Evolutionary conservation across 2,329 filamentous ascomycete genomes (phyloP), one percentile per base, ranked within the genome.

Genomic region (Aureobasidium sp.): DNA sequence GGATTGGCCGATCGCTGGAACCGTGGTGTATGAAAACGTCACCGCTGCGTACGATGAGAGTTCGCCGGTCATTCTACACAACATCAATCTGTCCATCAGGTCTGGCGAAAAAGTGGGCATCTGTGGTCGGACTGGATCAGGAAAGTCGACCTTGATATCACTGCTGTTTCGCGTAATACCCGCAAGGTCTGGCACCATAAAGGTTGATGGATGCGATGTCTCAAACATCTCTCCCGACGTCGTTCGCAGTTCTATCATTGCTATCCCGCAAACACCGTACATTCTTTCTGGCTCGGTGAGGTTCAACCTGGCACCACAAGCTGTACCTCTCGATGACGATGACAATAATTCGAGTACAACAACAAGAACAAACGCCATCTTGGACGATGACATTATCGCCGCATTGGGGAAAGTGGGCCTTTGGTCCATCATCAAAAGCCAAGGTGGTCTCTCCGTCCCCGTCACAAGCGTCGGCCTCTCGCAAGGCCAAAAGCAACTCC

Each of bases 81-180:
- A 76, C 15, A 69, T 83, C 25, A 77, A 71, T 8, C 65, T 84
- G 1, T 70, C 70, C 3, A 74, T 84, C 42, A 58, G 70, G 4
- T 65, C 77, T 0, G 80, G 80, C 11, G 73, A 81, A 65, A 77
- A 77, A 64, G 68, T 79, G 19, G 71, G 77, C 2, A 72, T 84
- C 3, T 81, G 78, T 43, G 81, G 82, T 1, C 74, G 81, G 2
- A 84, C 77, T n/a, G 81, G 78, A 40, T 81, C 78, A 58, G 79
- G 80, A 0, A 82, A 82, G 67, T 77, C 74, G 0, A 79, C 78
- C 0, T 67, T 82, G 0, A 70, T 81, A 1, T 71, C 78, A 5
- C 69, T 76, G 0, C 69, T 82, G 11, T 71, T 82, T 51, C 74
- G 78, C 9, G 76, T 84, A 66, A 64, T 81, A 2, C 74, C 81